These are phyloP conservation scores for Astrothelium subdiscretum DNA, from an alignment of 495 filamentous ascomycete genomes.

Conservation along the genomic window DNA sequence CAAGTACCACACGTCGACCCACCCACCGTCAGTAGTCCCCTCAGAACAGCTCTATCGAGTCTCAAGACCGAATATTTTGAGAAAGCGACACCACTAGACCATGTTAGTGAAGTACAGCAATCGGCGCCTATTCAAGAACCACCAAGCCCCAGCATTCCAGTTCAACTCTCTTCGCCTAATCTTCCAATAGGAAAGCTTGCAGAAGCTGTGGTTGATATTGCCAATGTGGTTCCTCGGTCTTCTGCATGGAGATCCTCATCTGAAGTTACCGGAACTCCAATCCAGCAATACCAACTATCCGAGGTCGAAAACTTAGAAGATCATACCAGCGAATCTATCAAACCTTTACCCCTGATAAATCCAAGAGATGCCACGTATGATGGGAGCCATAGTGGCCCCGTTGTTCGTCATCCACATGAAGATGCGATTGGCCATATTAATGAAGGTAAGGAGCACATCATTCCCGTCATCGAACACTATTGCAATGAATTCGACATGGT, in stretches of 20 bases:
- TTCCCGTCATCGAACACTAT: conserved; percentile 9
- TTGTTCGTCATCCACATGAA: not conserved
- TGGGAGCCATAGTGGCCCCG: not conserved
- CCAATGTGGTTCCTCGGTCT: not conserved
- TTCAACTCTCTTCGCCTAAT: not conserved
- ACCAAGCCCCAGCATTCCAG: not conserved
- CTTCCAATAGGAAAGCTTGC: not conserved
- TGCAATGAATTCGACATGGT: conserved; percentile 6
- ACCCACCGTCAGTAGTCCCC: not conserved
- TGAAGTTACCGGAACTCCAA: not conserved
- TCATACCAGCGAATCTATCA: not conserved
- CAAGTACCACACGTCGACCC: not conserved
- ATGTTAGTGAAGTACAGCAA: not conserved
- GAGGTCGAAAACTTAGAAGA: not conserved
- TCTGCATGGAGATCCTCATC: not conserved
- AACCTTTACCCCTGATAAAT: not conserved
- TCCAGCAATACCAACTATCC: not conserved
- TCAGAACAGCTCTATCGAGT: not conserved
- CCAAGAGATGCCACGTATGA: not conserved
- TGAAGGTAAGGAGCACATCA: not conserved
- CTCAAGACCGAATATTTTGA: not conserved
- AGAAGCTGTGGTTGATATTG: not conserved
- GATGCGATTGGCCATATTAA: not conserved
- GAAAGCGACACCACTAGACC: not conserved
- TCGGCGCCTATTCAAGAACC: not conserved